A percentile compares a stretch with the other conserved stretches of the same genome.
phyloP scores from a whole-genome alignment of 257 asterid species.

The Penstemon davidsonii region DNA sequence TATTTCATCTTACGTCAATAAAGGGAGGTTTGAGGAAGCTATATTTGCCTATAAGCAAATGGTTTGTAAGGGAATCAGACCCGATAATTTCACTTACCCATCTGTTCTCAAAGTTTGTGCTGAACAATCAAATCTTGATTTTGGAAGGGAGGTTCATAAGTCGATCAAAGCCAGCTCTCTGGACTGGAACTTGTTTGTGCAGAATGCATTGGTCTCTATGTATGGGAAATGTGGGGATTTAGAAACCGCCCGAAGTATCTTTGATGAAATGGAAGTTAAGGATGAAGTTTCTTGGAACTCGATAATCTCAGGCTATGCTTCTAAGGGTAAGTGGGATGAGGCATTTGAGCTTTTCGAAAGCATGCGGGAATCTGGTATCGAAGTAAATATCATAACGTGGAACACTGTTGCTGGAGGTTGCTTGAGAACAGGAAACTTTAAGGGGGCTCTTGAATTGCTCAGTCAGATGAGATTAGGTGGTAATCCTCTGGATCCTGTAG shows the following conservation, averaged over 20 bases:
- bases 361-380: slow-evolving; percentile 49
- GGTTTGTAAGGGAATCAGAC: slow-evolving; percentile 48
- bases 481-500: slow-evolving; percentile 58
- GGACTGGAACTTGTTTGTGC: slow-evolving; percentile 62
- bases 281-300: slow-evolving; percentile 87
- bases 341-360: slow-evolving; percentile 67
- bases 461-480: slow-evolving; percentile 50
- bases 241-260: slow-evolving; percentile 56
- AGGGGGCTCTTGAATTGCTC: slow-evolving; percentile 56
- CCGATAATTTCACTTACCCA: slow-evolving; percentile 76
- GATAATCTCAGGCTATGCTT: slow-evolving; percentile 70
- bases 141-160: slow-evolving; percentile 62
- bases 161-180: slow-evolving; percentile 48
- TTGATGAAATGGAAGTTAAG: slow-evolving; percentile 58
- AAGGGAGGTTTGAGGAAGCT: slow-evolving; percentile 48
- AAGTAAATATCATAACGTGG: slow-evolving; percentile 57
- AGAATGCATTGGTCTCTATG: slow-evolving; percentile 83
- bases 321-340: slow-evolving; percentile 68
- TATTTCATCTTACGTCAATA: slow-evolving; percentile 62
- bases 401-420: slow-evolving; percentile 78
- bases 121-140: slow-evolving; percentile 54
- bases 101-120: slow-evolving; percentile 89
- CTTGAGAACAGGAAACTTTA: slow-evolving; percentile 55
- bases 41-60: slow-evolving; percentile 53
- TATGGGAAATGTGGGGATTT: slow-evolving; percentile 80